These are phyloP conservation scores for Wickerhamiella azyma DNA, from an alignment of 805 yeast species.

Conservation along the genomic window DNA sequence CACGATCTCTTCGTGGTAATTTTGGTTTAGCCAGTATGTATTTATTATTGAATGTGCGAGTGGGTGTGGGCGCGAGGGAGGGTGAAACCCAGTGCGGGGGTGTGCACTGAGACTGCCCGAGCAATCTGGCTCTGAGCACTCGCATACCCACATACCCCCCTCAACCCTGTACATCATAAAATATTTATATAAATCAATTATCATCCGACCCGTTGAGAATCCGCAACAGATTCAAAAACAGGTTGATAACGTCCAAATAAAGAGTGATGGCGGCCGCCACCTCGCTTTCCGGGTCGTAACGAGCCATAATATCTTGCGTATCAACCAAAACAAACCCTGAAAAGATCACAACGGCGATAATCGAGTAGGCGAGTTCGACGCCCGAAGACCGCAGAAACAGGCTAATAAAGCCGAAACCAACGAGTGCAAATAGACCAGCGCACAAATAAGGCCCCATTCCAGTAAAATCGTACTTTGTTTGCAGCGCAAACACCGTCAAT, in stretches of 20 bases:
- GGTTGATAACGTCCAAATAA: slow-evolving; percentile 70
- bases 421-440: slow-evolving; percentile 48
- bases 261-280: slow-evolving; percentile 65
- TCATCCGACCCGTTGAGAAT: slow-evolving; percentile 30
- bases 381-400: slow-evolving; percentile 50
- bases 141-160: no score
- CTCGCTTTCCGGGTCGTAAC: slow-evolving; percentile 70
- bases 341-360: slow-evolving; percentile 62
- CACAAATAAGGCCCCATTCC: slow-evolving; percentile 48
- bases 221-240: slow-evolving; percentile 64
- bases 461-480: slow-evolving; percentile 60
- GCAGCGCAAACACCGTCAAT: slow-evolving; percentile 61
- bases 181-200: no score
- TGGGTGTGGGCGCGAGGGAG: no score
- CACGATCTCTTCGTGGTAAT: not conserved
- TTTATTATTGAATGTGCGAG: not conserved
- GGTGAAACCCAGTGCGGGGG: no score
- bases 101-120: no score
- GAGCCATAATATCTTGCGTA: slow-evolving; percentile 66
- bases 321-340: slow-evolving; percentile 62
- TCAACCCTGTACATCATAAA: no score
- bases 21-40: not conserved
- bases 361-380: slow-evolving; percentile 54
- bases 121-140: no score
- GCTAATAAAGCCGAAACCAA: slow-evolving; percentile 58